Evolutionary conservation across 306 rosid species (phyloP), one percentile per base, ranked within the genome.

Genomic region (Cicer arietinum): DNA sequence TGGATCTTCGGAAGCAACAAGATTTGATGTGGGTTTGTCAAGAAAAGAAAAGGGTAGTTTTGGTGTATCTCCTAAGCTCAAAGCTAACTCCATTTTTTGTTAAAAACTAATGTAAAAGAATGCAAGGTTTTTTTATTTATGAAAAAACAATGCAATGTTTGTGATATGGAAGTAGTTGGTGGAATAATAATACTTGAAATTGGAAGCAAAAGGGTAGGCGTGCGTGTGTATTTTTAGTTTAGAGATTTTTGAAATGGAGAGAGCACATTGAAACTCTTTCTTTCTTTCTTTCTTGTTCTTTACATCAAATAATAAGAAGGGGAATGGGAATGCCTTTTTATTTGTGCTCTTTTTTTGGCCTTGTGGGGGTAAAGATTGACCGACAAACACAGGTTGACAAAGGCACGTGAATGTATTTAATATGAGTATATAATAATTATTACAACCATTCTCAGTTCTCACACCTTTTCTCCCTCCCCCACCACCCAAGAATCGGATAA

Each of bases 391-490:
- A 87, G 84, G 91, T 89, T 89, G 91, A 88, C 90, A 83, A 87
- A 71, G 84, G 89, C 94, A 93, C 97, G 96, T 91, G 97, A 93
- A 84, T 82, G 52, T 79, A 93, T 84, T 91, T 77, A 86, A 81
- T 66, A 81, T 41, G 43, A 48, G 7, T 40, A 42, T 42, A 42
- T 61, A 37, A 65, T 30, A 10, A 48, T 48, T 4, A 6, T 13
- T 13, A 50, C 56, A 44, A 72, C 56, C 44, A n/a, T 73, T 73
- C 68, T 42, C 65, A 42, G 2, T 50, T 50, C 17, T 52, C 58
- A 52, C 58, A 52, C 22, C 58, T 52, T 52, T 71, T 25, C 30
- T 12, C 67, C 56, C n/a, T 57, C 43, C 43, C 56, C 77, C 77
- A 57, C 77, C 56, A 57, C 54, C 66, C 25, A 43, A 71, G 6